phyloP scores from a whole-genome alignment of 495 filamentous ascomycete genomes.

The Daldinia concentrica region DNA sequence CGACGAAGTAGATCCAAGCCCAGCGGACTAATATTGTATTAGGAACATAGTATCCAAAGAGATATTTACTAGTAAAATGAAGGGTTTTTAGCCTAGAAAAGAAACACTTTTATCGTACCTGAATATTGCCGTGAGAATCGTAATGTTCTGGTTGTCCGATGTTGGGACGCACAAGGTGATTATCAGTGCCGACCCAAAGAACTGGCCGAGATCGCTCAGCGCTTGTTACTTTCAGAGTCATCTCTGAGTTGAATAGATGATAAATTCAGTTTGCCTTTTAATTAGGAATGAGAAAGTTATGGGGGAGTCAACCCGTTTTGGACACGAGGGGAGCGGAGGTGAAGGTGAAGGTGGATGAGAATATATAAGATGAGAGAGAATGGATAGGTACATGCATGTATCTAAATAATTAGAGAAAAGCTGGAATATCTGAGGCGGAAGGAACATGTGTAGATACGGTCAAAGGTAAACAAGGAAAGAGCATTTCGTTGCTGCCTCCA shows the following conservation, averaged over 20 bases:
- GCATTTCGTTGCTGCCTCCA: background rate
- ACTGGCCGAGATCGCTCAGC: background rate
- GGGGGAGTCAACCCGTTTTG: too few species aligned
- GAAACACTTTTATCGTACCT: background rate
- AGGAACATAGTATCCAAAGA: constrained; percentile 1
- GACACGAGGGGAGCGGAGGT: too few species aligned
- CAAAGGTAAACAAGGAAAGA: background rate
- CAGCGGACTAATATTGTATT: background rate
- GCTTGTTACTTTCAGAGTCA: background rate
- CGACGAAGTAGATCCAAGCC: background rate
- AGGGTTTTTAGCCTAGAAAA: background rate
- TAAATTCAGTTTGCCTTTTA: background rate
- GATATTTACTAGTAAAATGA: background rate
- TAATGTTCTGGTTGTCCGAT: background rate
- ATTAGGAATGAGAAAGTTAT: too few species aligned
- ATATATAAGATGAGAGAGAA: too few species aligned
- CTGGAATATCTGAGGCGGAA: background rate
- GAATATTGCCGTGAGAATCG: background rate
- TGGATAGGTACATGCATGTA: too few species aligned
- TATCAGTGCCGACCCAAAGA: background rate
- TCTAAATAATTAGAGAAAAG: too few species aligned
- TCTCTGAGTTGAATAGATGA: background rate
- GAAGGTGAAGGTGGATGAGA: too few species aligned
- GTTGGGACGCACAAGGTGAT: background rate
- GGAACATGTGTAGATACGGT: background rate